Evolutionary conservation across 352 stramenopile species (phyloP), one percentile per base, ranked within the genome.

Genomic region (Globisporangium canariense): DNA sequence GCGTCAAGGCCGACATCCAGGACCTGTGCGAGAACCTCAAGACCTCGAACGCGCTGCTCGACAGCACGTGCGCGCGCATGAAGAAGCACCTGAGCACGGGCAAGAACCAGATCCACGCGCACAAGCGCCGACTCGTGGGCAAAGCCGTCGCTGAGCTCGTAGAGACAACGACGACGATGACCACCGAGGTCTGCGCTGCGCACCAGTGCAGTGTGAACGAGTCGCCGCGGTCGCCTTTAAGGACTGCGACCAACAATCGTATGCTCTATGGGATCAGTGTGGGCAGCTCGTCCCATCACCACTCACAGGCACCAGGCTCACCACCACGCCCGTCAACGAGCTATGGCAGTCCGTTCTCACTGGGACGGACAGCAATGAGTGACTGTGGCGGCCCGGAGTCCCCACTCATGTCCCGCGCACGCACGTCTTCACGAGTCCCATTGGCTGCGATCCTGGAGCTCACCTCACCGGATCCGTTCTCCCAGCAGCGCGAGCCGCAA

Each of bases 1-100:
- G 80, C 11, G 66, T 89, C 30, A 78, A 81, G 57, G 75, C 78
- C 8, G 76, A 92, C 58, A 87, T 90, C 38, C 70, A 88, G 52
- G 80, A 88, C 38, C 68, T 88, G 5, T 79, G 78, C 2, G 73
- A 76, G n/a, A 78, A 82, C 32, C 67, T 93, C 10, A 78, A 78
- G 60, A 77, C 66, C 13, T 86, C 77, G 13, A 83, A 86, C 36
- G 70, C 75, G 13, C 51, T 83, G 41, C 71, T 91, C 20, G 76
- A 88, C 38, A 76, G 55, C 58, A 88, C 79, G 3, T 85, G 78
- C 32, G 68, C 61, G n/a, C 76, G 78, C 28, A 83, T 93, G 75
- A 84, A 87, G 62, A 78, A 88, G 56, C 69, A 76, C 3, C 59
- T 93, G 9, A 46, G 51, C 2, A 51, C 54, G 5, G 79, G 76